Percentiles rank a stretch among this genome's conserved stretches.
Evolutionary conservation across 208 protist species (phyloP).

Genomic region (Acanthamoeba polyphaga): DNA sequence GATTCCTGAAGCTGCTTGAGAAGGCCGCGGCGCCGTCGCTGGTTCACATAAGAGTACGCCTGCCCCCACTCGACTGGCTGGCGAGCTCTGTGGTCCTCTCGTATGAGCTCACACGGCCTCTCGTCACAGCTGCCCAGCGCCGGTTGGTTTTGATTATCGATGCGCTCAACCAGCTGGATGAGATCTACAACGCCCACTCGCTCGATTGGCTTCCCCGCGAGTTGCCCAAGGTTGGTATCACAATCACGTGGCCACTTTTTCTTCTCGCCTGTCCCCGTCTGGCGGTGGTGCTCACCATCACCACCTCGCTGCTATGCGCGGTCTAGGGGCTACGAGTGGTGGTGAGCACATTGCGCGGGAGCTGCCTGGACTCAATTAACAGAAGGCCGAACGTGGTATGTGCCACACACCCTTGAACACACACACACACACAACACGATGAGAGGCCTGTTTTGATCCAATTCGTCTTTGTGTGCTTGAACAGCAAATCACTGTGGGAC

Average conservation of each 20-base stretch:
- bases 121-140: not conserved
- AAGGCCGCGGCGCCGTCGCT: constrained; percentile 41
- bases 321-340: constrained; percentile 22
- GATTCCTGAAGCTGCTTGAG: constrained; percentile 61
- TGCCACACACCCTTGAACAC: not conserved
- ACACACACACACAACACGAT: no score
- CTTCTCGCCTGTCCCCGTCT: no score
- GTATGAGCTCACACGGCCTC: no score
- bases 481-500: constrained; percentile 38
- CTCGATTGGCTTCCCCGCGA: constrained; percentile 78
- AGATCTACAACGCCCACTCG: constrained; percentile 70
- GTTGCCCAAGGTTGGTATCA: not conserved
- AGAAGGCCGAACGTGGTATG: constrained; percentile 34
- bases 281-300: not conserved
- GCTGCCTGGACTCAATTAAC: constrained; percentile 63
- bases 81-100: not conserved
- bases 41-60: not conserved
- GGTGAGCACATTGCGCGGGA: constrained; percentile 70
- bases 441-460: not conserved
- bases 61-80: not conserved
- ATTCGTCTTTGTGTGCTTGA: no score
- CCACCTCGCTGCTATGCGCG: not conserved
- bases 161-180: constrained; percentile 80
- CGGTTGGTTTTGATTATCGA: constrained; percentile 76
- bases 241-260: not conserved